A percentile compares a stretch with the other conserved stretches of the same genome.
Evolutionary conservation across 306 rosid genomes (phyloP).

Genomic region (Vigna unguiculata): DNA sequence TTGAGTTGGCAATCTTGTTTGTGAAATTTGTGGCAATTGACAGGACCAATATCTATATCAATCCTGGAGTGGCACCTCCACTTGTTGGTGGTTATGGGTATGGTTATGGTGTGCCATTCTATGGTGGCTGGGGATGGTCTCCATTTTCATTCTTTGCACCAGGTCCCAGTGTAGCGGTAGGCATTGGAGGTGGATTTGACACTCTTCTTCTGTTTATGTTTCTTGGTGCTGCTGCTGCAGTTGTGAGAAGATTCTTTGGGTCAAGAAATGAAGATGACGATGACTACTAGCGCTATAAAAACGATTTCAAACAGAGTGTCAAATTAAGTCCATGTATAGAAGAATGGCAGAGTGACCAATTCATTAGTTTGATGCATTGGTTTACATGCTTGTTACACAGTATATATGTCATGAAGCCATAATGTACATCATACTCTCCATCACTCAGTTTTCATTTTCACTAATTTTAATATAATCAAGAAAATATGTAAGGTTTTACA

Average conservation of each 20-base stretch:
- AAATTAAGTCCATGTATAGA: slow-evolving; percentile 15
- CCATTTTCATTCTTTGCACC: slow-evolving; percentile 97
- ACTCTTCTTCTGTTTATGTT: slow-evolving; percentile 62
- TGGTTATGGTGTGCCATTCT: slow-evolving; percentile 80
- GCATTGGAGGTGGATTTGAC: slow-evolving; percentile 91
- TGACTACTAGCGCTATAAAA: slow-evolving; percentile 29
- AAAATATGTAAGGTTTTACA: not conserved
- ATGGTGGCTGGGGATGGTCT: slow-evolving; percentile 97
- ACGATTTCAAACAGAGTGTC: not conserved
- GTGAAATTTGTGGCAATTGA: slow-evolving; percentile 33
- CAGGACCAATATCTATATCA: slow-evolving; percentile 87
- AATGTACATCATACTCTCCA: slow-evolving; percentile 14
- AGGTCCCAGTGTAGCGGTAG: slow-evolving; percentile 84
- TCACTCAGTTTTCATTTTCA: not conserved
- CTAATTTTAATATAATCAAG: not conserved
- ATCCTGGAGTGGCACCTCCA: slow-evolving; percentile 91
- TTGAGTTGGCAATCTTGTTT: slow-evolving; percentile 8
- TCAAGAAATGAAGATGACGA: slow-evolving; percentile 68
- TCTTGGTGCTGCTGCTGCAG: slow-evolving; percentile 85
- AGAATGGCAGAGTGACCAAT: slow-evolving; percentile 2
- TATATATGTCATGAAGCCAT: slow-evolving; percentile 8
- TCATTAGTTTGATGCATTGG: slow-evolving; percentile 2
- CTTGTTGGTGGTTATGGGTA: slow-evolving; percentile 89
- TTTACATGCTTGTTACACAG: not conserved
- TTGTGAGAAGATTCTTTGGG: slow-evolving; percentile 69